Percentiles rank a stretch among this genome's conserved stretches.
phyloP scores from a whole-genome alignment of 208 protist species.

The Crithidia mellificae region DNA sequence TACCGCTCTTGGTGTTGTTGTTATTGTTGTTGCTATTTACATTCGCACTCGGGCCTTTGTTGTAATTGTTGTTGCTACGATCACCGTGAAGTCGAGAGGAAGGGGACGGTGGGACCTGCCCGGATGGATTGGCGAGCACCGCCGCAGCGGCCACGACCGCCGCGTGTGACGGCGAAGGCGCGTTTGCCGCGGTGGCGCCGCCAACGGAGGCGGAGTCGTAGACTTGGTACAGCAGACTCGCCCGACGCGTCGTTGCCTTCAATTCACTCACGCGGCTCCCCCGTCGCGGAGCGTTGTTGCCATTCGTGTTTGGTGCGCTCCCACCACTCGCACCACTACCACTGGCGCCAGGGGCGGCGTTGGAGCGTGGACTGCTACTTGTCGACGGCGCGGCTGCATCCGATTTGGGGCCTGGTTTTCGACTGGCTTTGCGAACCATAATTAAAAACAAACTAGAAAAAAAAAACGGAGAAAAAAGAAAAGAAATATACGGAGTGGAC shows the following conservation, averaged over 20 bases:
- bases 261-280: constrained; percentile 4
- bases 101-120: background rate
- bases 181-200: background rate
- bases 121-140: constrained; percentile 12
- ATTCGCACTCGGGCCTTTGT: too few relatives aligned
- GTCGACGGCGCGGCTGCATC: background rate
- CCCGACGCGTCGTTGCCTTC: constrained; percentile 1
- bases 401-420: background rate
- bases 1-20: background rate
- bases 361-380: background rate
- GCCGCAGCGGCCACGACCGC: constrained; percentile 10
- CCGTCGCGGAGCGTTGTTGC: background rate
- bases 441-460: too few relatives aligned
- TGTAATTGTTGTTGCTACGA: background rate
- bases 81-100: background rate
- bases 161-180: constrained; percentile 13
- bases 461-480: too few relatives aligned
- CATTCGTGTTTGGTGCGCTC: too few relatives aligned
- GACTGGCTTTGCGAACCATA: constrained; percentile 18
- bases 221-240: constrained; percentile 11
- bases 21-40: too few relatives aligned
- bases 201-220: constrained; percentile 8
- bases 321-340: too few relatives aligned
- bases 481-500: too few relatives aligned
- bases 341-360: background rate